Percentiles rank a stretch among this genome's conserved stretches.
Evolutionary conservation across 345 rosid genomes (phyloP).

Genomic region (Sonneratia alba): DNA sequence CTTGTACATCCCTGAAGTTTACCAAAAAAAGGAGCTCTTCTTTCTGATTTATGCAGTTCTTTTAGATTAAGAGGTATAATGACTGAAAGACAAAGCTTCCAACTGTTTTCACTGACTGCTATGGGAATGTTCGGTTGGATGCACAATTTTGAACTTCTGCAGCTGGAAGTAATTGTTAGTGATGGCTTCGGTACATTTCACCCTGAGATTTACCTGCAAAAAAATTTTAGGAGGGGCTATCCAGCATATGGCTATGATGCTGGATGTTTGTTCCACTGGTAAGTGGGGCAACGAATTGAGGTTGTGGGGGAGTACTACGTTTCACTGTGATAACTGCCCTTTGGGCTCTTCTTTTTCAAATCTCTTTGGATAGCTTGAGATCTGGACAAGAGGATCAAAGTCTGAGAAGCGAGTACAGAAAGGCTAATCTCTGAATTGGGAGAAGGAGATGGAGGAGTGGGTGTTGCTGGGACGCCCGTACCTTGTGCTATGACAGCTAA

Average conservation of each 20-base stretch:
- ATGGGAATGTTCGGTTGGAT: not conserved
- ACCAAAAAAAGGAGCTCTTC: too few species aligned
- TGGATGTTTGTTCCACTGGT: not conserved
- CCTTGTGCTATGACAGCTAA: not conserved
- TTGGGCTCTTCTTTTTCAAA: not conserved
- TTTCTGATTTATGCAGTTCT: not conserved
- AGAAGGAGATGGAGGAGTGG: not conserved
- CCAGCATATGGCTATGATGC: not conserved
- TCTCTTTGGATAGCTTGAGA: not conserved
- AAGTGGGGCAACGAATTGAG: not conserved
- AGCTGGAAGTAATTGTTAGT: not conserved
- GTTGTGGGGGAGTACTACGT: not conserved
- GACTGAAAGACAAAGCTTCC: not conserved
- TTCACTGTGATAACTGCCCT: not conserved
- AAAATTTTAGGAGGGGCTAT: not conserved
- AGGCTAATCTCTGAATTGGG: not conserved
- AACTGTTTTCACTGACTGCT: conserved; percentile 1
- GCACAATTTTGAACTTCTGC: not conserved
- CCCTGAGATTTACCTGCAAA: not conserved
- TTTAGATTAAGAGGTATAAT: not conserved
- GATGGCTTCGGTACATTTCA: not conserved
- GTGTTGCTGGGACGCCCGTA: not conserved
- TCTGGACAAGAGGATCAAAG: not conserved
- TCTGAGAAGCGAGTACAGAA: not conserved
- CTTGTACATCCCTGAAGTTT: too few species aligned